Conservation (phyloP, 768 basidiomycete genomes). For the Russula lepida region DNA sequence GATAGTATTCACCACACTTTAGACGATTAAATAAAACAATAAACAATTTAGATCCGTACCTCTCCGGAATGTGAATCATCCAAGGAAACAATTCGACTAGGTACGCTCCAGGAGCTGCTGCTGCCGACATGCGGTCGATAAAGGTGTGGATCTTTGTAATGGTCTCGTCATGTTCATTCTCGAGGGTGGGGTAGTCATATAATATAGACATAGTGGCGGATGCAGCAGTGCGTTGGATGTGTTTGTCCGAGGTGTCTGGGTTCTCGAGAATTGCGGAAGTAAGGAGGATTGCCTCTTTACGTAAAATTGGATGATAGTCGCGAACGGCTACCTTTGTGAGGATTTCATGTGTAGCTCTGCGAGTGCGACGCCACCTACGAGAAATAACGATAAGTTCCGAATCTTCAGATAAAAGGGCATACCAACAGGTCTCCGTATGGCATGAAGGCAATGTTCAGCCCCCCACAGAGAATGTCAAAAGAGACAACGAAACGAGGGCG, state of each 20-base stretch:
- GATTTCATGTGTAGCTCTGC: constrained; percentile 8
- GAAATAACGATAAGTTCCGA: neutral
- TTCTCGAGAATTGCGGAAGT: neutral
- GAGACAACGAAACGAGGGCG: neutral
- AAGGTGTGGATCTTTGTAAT: neutral
- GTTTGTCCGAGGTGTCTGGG: neutral
- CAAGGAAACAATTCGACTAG: constrained; percentile 12
- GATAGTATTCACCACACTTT: neutral
- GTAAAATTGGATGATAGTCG: constrained; percentile 4
- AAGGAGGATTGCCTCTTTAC: constrained; percentile 5
- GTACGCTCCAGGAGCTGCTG: constrained; percentile 1
- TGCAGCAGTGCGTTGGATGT: constrained; percentile 4
- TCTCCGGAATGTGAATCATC: constrained; percentile 8
- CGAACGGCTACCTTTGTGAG: constrained; percentile 4
- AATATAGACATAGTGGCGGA: constrained; percentile 10
- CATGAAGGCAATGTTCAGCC: neutral
- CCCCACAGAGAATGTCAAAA: neutral
- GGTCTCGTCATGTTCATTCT: neutral
- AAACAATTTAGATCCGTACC: neutral
- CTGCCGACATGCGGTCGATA: neutral
- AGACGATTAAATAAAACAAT: too few relatives aligned
- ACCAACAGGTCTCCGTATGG: neutral
- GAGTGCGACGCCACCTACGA: constrained; percentile 10
- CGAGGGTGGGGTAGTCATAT: constrained; percentile 5
- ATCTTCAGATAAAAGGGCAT: too few relatives aligned